Base-by-base conservation (phyloP, 225 moss, liverwort and hornwort genomes). In the Anthoceros angustus region DNA sequence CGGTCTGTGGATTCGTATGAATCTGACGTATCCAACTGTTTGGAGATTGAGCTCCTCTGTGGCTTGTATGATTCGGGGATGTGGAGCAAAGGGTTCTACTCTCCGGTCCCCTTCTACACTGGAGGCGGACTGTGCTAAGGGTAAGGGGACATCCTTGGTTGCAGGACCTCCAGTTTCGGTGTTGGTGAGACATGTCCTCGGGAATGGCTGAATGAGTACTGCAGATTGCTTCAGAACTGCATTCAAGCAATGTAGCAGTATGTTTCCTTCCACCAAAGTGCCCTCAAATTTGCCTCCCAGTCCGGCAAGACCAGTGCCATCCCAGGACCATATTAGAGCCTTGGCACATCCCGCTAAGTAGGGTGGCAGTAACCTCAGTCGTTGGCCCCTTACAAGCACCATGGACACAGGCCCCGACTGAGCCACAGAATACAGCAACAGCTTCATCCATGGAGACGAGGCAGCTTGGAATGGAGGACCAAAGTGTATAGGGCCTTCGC, bases 381-480 rank as follows among this genome's bases (percentile, higher is more conserved):
- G 85, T 66, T 87, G 81, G 40, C 81, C 81, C 69, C 67, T 78
- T 62, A 81, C 23, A 18, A 55, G 14, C 18, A 55, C 55, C 7
- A 55, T 55, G n/a, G 55, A 55, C 55, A 55, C 55, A 18, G 55
- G 55, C 55, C 83, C 86, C 50, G 74, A 84, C 63, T 77, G 73
- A 61, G 87, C 80, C 64, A 81, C 79, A n/a, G 87, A 81, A 61
- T 98, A 98, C 12, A 98, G 66, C 46, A 98, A 72, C 66, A 98
- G 88, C 71, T 92, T 92, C 98, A 98, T 98, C 98, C 98, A 98
- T 12, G 92, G 92, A 63, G 88, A 83, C 42, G 85, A 86, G 26
- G 82, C 80, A 61, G 92, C 92, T 45, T 82, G 88, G 41, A 88
- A 89, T 62, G 98, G 98, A 69, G 98, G 92, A 68, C 98, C 98